Percentiles rank a stretch among this genome's conserved stretches.
phyloP scores from a whole-genome alignment of 2,329 filamentous ascomycete genomes.

The Thyridium curvatum region DNA sequence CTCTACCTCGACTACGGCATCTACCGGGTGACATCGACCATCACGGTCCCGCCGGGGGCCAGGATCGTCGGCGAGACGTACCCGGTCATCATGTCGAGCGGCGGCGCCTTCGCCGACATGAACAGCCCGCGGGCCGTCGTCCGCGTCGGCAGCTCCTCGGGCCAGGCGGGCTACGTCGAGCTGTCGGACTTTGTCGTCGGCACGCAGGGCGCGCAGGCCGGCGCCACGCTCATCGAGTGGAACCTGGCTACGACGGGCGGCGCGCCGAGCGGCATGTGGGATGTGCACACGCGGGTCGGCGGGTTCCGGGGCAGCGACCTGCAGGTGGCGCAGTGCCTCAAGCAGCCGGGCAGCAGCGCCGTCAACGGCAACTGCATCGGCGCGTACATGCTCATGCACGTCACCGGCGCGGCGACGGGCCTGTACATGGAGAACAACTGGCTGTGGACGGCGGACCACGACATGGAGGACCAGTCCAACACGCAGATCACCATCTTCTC shows the following conservation, averaged over 20 bases:
- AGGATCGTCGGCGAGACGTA: slow-evolving; percentile 53
- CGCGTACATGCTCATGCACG: slow-evolving; percentile 32
- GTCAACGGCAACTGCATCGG: slow-evolving; percentile 24
- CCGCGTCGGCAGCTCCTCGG: slow-evolving; percentile 47
- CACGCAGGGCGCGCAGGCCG: slow-evolving; percentile 58
- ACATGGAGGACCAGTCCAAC: slow-evolving; percentile 27
- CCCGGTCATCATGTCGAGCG: slow-evolving; percentile 47
- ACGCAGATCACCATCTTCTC: slow-evolving; percentile 44
- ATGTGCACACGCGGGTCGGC: slow-evolving; percentile 69
- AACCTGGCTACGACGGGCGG: slow-evolving; percentile 47
- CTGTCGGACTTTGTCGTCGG: slow-evolving; percentile 67
- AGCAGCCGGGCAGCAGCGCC: slow-evolving; percentile 29
- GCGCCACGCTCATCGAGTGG: slow-evolving; percentile 66
- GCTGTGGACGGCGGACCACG: slow-evolving; percentile 32
- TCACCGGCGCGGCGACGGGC: slow-evolving; percentile 25
- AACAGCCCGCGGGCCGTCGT: slow-evolving; percentile 57
- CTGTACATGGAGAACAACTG: slow-evolving; percentile 42
- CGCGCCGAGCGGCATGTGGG: slow-evolving; percentile 56
- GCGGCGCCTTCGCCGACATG: slow-evolving; percentile 49
- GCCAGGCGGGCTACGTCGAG: slow-evolving; percentile 59
- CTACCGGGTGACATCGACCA: slow-evolving; percentile 43
- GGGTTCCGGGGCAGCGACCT: slow-evolving; percentile 63
- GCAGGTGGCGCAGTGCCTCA: slow-evolving; percentile 60
- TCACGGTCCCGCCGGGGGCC: slow-evolving; percentile 36
- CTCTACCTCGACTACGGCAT: slow-evolving; percentile 51